phyloP scores from a whole-genome alignment of 768 basidiomycete species.

The Leccinum sublutescens region DNA sequence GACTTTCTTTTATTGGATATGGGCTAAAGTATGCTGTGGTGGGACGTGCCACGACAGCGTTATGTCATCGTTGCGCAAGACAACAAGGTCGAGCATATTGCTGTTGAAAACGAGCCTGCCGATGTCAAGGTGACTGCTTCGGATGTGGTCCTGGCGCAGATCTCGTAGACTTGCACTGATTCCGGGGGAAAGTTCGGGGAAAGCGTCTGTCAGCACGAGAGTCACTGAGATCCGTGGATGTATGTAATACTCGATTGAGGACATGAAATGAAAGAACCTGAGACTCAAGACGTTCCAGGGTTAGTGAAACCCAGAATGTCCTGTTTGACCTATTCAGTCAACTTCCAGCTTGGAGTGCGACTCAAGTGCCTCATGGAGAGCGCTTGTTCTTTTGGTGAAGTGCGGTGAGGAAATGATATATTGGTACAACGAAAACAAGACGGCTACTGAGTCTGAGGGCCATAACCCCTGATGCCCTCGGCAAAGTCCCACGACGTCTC shows the following conservation, averaged over 20 bases:
- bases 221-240: background rate
- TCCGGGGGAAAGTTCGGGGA: background rate
- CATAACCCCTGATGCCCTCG: conserved; percentile 88
- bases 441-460: conserved; percentile 79
- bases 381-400: background rate
- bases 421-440: conserved; percentile 12
- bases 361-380: too few species aligned
- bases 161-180: conserved; percentile 12
- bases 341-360: too few species aligned
- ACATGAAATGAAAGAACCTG: too few species aligned
- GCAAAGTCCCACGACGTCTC: conserved; percentile 91
- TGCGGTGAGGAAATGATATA: background rate
- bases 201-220: background rate
- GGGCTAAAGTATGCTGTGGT: too few species aligned
- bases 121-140: conserved; percentile 55
- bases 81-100: conserved; percentile 52
- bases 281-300: too few species aligned
- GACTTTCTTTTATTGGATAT: background rate
- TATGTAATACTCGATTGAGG: too few species aligned
- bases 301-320: too few species aligned
- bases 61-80: conserved; percentile 59
- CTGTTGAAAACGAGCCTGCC: conserved; percentile 48
- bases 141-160: conserved; percentile 40
- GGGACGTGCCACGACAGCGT: conserved; percentile 34
- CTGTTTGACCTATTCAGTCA: too few species aligned